These are phyloP conservation scores for Elongisporangium senticosum DNA, from an alignment of 352 stramenopile genomes.

Conservation along the genomic window DNA sequence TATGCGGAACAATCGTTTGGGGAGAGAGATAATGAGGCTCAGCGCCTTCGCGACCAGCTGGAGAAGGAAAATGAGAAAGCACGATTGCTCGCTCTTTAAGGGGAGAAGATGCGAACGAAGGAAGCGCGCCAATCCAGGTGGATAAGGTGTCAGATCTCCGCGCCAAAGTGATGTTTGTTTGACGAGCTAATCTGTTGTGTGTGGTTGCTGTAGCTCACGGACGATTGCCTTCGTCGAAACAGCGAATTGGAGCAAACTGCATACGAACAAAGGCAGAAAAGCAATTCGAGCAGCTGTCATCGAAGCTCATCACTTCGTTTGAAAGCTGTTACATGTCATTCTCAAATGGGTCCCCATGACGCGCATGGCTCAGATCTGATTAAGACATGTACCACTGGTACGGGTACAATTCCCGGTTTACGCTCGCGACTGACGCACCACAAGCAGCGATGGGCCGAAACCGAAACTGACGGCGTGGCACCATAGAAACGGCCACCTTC, in stretches of 20 bases:
- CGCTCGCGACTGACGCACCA: neutral
- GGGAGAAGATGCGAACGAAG: conserved; percentile 48
- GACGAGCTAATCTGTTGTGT: conserved; percentile 1
- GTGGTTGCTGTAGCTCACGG: conserved; percentile 38
- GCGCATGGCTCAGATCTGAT: neutral
- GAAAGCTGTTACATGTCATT: no score
- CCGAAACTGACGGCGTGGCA: neutral
- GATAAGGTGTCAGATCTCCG: conserved; percentile 40
- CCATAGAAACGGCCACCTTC: conserved; percentile 10
- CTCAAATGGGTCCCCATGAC: no score
- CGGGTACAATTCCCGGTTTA: neutral
- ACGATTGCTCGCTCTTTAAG: conserved; percentile 41
- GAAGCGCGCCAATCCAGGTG: conserved; percentile 26
- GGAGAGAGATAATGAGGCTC: conserved; percentile 62
- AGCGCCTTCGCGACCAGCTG: conserved; percentile 57
- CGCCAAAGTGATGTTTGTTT: no score
- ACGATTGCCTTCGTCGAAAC: conserved; percentile 68
- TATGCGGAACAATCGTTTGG: conserved; percentile 60
- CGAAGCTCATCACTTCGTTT: conserved; percentile 54
- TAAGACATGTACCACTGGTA: neutral
- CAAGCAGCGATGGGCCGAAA: no score
- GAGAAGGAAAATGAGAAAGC: conserved; percentile 50
- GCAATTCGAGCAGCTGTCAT: conserved; percentile 51
- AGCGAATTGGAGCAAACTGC: conserved; percentile 52
- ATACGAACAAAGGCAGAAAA: conserved; percentile 48